Evolutionary conservation across 257 asterid genomes (phyloP).

Genomic region (Voacanga thouarsii): DNA sequence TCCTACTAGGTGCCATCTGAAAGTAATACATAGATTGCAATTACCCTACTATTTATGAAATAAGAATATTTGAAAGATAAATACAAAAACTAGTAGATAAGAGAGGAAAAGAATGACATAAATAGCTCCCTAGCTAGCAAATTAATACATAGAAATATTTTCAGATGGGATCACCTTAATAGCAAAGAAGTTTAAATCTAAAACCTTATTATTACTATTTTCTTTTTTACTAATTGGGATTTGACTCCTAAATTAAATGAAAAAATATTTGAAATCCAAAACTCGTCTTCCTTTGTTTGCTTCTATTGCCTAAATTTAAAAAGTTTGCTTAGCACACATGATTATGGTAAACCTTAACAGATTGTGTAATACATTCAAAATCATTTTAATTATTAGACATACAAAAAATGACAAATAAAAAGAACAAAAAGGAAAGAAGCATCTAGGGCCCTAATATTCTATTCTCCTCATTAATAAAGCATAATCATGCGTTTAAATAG

Average conservation of each 20-base stretch:
- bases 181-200: constrained; percentile 5
- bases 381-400: neutral
- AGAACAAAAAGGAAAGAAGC: neutral
- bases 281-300: neutral
- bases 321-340: neutral
- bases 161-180: no score
- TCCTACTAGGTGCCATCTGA: no score
- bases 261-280: no score
- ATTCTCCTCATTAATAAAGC: neutral
- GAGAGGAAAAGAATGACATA: no score
- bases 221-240: neutral
- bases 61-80: no score
- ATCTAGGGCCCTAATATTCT: no score
- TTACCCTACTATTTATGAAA: no score
- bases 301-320: neutral
- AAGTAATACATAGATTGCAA: no score
- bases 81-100: no score
- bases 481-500: no score
- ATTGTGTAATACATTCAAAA: neutral
- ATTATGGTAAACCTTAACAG: neutral
- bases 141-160: no score
- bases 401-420: neutral
- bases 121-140: no score
- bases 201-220: neutral
- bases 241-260: neutral